These are phyloP conservation scores for Kalmusia sp. DNA, from an alignment of 2,329 filamentous ascomycete genomes.

Conservation along the genomic window DNA sequence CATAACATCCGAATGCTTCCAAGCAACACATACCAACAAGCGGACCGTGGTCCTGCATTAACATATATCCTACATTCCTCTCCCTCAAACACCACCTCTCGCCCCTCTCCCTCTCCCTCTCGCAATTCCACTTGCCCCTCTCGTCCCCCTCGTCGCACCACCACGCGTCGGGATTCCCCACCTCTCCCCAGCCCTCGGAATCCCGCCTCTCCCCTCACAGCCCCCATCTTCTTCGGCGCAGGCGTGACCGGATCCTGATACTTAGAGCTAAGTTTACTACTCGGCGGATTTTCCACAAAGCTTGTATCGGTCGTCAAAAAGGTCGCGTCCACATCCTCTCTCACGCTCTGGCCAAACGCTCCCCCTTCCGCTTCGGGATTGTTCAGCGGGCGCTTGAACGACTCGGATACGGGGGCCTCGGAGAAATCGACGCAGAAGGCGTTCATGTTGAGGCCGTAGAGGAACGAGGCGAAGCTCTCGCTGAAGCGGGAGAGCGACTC, in stretches of 20 bases:
- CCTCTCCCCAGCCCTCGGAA: constrained; percentile 42
- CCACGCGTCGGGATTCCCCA: constrained; percentile 45
- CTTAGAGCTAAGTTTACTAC: constrained; percentile 56
- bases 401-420: constrained; percentile 87
- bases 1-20: too few species aligned
- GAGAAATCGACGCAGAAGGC: constrained; percentile 98
- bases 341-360: constrained; percentile 25
- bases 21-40: too few species aligned
- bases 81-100: constrained; percentile 24
- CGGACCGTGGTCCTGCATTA: too few species aligned
- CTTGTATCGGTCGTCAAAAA: constrained; percentile 94
- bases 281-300: constrained; percentile 84
- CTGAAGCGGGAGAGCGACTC: constrained; percentile 92
- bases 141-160: constrained; percentile 36
- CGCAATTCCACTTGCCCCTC: constrained; percentile 47
- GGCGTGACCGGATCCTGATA: constrained; percentile 48
- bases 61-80: background rate
- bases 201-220: constrained; percentile 40
- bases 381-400: constrained; percentile 64
- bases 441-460: constrained; percentile 98
- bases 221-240: constrained; percentile 28
- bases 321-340: constrained; percentile 72
- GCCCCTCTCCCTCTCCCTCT: constrained; percentile 43
- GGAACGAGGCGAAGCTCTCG: constrained; percentile 93
- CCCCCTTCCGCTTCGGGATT: too few species aligned